Evolutionary conservation across 1,284 basidiomycete species (phyloP), one percentile per base, ranked within the genome.

Genomic region (Vanrija sp.): DNA sequence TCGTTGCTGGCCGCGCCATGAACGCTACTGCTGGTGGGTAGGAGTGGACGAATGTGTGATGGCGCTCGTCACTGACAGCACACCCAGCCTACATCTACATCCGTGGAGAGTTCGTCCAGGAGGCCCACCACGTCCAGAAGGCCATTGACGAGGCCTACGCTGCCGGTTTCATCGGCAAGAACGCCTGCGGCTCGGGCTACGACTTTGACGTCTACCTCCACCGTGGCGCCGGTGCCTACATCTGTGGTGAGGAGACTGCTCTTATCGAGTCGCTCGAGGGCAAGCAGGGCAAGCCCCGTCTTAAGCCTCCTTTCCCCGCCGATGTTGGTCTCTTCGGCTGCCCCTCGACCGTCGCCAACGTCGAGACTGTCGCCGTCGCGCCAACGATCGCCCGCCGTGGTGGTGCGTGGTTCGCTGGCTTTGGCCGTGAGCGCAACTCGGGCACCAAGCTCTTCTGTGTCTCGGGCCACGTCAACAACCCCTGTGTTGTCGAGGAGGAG

Each of bases 221-320:
- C 78, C 91, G 93, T 60, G 95, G 94, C 23, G 94, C 95, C 10
- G 95, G 95, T 58, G 95, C 95, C 34, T 98, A 98, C 80, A 96
- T 98, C 63, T 98, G 95, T 73, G 95, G 95, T 44, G 95, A 98
- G 80, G 96, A 98, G 80, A 98, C 96, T 0, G 95, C 95, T 1
- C 82, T 98, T 29, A 98, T 98, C 72, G 94, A 98, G 81, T 91
- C 87, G 63, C 78, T 98, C 57, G 96, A 98, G 79, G 82, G 95
- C 42, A 98, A 98, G 79, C 95, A 98, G 79, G 95, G 95, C 44
- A 98, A 98, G 78, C 95, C 95, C 3, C 84, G 95, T 63, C 82
- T 98, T 68, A 98, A 98, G 82, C 95, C 95, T n/a, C 96, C 95
- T 44, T 98, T 98, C 86, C 95, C 95, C 15, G 95, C 95, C 60